Percentiles rank a stretch among this genome's conserved stretches.
Conservation (phyloP, 106 monocot genomes). For the Alisma plantagoaquatica region DNA sequence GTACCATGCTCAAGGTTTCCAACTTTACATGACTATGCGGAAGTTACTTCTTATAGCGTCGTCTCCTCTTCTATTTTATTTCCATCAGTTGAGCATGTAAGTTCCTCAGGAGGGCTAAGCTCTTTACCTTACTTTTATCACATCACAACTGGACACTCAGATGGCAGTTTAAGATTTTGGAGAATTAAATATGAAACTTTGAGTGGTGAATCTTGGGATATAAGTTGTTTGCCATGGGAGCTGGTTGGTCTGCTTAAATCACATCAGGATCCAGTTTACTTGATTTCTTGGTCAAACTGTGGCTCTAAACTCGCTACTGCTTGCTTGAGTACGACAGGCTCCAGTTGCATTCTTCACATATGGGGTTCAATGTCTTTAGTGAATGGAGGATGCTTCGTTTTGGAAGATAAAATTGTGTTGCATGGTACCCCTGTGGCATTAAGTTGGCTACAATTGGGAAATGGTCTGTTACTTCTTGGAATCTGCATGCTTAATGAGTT, state of each 20-base stretch:
- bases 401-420: conserved; percentile 58
- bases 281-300: conserved; percentile 56
- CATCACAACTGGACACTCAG: conserved; percentile 68
- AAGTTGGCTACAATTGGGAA: conserved; percentile 62
- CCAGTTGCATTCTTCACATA: conserved; percentile 39
- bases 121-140: conserved; percentile 26
- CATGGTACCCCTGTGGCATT: conserved; percentile 40
- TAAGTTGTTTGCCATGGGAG: conserved; percentile 39
- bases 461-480: conserved; percentile 74
- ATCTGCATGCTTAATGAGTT: conserved; percentile 65
- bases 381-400: conserved; percentile 60
- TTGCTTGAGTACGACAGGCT: conserved; percentile 19
- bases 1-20: conserved; percentile 40
- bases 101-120: conserved; percentile 8
- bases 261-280: conserved; percentile 50
- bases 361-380: conserved; percentile 57
- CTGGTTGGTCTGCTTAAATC: conserved; percentile 66
- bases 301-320: conserved; percentile 63
- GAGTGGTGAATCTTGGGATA: conserved; percentile 11
- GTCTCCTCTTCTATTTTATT: conserved; percentile 20
- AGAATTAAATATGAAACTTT: conserved; percentile 26
- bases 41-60: conserved; percentile 44
- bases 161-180: conserved; percentile 90
- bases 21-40: conserved; percentile 10
- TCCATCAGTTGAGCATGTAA: conserved; percentile 6